A percentile compares a stretch with the other conserved stretches of the same genome.
phyloP scores from a whole-genome alignment of 2,329 filamentous ascomycete species.

The Aureobasidium melanogenum region DNA sequence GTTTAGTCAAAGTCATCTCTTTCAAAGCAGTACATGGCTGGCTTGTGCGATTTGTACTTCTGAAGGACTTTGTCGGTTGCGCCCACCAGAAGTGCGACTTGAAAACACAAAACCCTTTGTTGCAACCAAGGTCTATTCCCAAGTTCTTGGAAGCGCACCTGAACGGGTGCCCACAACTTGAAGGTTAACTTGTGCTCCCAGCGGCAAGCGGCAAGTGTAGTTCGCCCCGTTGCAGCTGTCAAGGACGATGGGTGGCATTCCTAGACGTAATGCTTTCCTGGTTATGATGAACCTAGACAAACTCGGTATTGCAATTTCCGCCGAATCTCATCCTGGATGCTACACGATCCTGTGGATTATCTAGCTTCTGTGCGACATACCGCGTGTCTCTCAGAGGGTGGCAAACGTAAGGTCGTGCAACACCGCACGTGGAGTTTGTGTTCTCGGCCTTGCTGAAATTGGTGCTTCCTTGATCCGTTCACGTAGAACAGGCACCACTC shows the following conservation, averaged over 20 bases:
- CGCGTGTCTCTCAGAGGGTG: not conserved
- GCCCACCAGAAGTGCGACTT: not conserved
- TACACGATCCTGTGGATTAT: not conserved
- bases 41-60: slow-evolving; percentile 5
- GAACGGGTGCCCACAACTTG: not conserved
- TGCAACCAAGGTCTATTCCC: not conserved
- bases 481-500: not conserved
- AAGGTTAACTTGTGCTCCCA: not conserved
- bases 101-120: not conserved
- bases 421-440: not conserved
- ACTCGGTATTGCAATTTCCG: not conserved
- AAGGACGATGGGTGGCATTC: not conserved
- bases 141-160: not conserved
- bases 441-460: not conserved
- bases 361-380: not conserved
- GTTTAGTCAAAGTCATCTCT: not conserved
- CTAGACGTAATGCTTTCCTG: not conserved
- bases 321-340: not conserved
- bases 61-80: not conserved
- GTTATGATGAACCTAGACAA: not conserved
- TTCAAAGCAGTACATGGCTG: slow-evolving; percentile 3
- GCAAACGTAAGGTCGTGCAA: not conserved
- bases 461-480: not conserved
- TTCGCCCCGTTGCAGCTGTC: not conserved
- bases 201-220: not conserved